Base-by-base conservation (phyloP, 2,329 filamentous ascomycete species). In the Incumbomyces lentus region DNA sequence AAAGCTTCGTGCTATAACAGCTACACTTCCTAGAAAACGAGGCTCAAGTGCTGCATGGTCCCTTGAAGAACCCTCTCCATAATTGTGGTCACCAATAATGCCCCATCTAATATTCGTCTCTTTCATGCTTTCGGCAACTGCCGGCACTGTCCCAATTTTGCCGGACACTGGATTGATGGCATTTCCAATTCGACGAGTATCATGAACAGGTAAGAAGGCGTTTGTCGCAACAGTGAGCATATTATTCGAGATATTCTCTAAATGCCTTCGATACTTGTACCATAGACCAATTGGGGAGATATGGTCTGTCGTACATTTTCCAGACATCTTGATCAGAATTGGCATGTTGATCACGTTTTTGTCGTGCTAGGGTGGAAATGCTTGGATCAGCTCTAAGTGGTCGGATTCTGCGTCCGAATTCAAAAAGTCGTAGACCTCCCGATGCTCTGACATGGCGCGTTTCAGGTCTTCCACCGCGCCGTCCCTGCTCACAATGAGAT, bases 191-290 rank as follows among this genome's bases (percentile, higher is more conserved):
- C 96, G 86, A 51, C 83, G 87, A 71, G 96, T 98, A 63, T 85
- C 89, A 61, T 10, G 8, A 10, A 8, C 11, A 11, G 35, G 11
- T 10, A 37, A 8, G 8, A 11, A 11, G 8, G 84, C 82, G 73
- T 95, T 98, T 73, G 88, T 86, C 62, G 92, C 92, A 73, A 90
- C 90, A 60, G 95, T 95, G 68, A 96, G 72, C 87, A 95, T 94
- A 79, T 96, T 96, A 82, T 96, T 95, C 65, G 89, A 95, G 73
- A 96, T 95, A 79, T 96, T 96, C 79, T 95, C 90, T 62, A 96
- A 78, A 67, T 96, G 90, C 53, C 90, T 90, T 78, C 90, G 87
- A 80, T 95, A 96, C 78, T 95, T 95, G 68, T 95, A 76, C 89
- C 89, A 95, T 52, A 89, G 88, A 56, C 89, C 88, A 58, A 88